Evolutionary conservation across 2,329 filamentous ascomycete species (phyloP), one percentile per base, ranked within the genome.

Genomic region (Pseudocercospora eumusae): DNA sequence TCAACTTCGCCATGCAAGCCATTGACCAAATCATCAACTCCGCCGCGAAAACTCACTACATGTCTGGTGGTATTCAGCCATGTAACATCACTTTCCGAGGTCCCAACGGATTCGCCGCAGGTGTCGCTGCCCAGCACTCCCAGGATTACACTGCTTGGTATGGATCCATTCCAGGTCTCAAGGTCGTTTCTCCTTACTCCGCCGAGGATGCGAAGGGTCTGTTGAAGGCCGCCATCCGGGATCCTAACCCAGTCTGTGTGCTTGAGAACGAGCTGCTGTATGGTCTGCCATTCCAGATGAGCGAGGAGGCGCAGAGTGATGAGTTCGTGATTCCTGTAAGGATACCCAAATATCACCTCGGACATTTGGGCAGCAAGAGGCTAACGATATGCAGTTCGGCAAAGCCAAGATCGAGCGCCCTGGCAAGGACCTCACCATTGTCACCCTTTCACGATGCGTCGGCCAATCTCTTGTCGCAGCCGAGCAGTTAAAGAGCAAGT

Each of bases 11-110:
- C 79, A 99, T 99, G 95, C 95, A 99, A 83, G 92, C 95, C 77
- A 99, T 99, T 80, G 95, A 99, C 79, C 95, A 99, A 80, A 91
- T 99, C 77, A 93, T 99, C 87, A 99, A 99, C 88, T 98, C 93
- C 55, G 95, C 84, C 72, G 95, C 92, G 76, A 99, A 99, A 86
- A 99, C 95, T 61, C 93, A 99, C 76, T 99, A 99, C 85, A 99
- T 99, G 95, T 98, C 95, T 68, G 95, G 95, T 74, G 95, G 95
- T 79, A 98, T 97, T 79, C 95, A 99, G 82, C 95, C 95, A 73
- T 99, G 95, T 83, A 98, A 98, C 84, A 93, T 99, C 81, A 98
- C 95, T 72, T 99, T 99, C 89, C 93, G 95, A 77, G 95, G 95
- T 59, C 95, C 95, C 80, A 99, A 99, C 82, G 95, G 95, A 74